phyloP scores from a whole-genome alignment of 1,284 basidiomycete genomes.

The Hemileia vastatrix region DNA sequence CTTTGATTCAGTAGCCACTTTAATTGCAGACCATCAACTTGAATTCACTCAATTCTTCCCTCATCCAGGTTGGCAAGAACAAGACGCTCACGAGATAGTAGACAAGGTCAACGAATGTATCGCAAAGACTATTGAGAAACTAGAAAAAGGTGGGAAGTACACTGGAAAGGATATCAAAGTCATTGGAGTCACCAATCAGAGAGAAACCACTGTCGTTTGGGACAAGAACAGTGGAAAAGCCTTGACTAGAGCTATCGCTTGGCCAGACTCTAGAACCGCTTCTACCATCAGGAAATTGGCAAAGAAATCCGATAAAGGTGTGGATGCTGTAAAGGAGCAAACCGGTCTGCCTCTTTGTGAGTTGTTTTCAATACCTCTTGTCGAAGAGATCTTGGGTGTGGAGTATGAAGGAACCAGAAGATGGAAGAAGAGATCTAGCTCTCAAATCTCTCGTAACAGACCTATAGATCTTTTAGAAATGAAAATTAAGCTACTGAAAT shows the following conservation, averaged over 20 bases:
- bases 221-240: slow-evolving; percentile 78
- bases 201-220: slow-evolving; percentile 93
- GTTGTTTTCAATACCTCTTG: neutral
- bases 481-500: no score
- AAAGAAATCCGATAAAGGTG: slow-evolving; percentile 62
- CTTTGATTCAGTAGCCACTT: slow-evolving; percentile 77
- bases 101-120: slow-evolving; percentile 69
- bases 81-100: slow-evolving; percentile 76
- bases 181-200: slow-evolving; percentile 94
- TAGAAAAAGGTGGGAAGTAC: slow-evolving; percentile 65
- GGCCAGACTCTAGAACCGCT: slow-evolving; percentile 87
- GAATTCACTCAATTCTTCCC: slow-evolving; percentile 35
- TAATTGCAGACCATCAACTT: slow-evolving; percentile 73
- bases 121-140: slow-evolving; percentile 58
- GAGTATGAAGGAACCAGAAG: no score
- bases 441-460: no score
- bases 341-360: slow-evolving; percentile 33
- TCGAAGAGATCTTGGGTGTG: no score
- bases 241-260: slow-evolving; percentile 77
- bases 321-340: slow-evolving; percentile 53
- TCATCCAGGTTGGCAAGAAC: slow-evolving; percentile 75
- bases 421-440: slow-evolving; percentile 32
- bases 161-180: slow-evolving; percentile 71
- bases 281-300: slow-evolving; percentile 68
- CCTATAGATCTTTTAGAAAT: no score